Percentiles rank a stretch among this genome's conserved stretches.
These are phyloP conservation scores for Candida manassasensis DNA, from an alignment of 805 yeast species.

Conservation along the genomic window DNA sequence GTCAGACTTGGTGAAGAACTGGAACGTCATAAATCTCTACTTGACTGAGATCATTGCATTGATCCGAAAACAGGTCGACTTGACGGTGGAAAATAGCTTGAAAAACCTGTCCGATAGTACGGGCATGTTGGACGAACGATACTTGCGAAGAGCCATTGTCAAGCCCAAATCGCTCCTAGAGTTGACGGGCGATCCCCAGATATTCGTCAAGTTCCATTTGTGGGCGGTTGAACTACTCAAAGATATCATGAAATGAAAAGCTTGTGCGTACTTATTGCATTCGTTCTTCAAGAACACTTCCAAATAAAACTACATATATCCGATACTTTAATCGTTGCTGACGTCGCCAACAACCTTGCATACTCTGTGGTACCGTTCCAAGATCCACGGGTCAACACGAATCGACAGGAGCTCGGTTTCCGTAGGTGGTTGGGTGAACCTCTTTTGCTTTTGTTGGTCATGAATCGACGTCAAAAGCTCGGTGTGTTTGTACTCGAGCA, in stretches of 20 bases:
- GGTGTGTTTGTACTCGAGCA: slow-evolving; percentile 17
- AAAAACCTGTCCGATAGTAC: slow-evolving; percentile 25
- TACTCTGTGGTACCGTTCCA: no score
- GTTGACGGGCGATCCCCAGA: slow-evolving; percentile 47
- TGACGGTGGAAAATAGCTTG: slow-evolving; percentile 9
- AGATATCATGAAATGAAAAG: slow-evolving; percentile 11
- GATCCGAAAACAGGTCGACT: slow-evolving; percentile 24
- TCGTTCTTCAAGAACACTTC: no score
- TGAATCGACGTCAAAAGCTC: slow-evolving; percentile 14
- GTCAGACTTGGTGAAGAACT: slow-evolving; percentile 45
- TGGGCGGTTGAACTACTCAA: slow-evolving; percentile 56
- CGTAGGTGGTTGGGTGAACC: not conserved
- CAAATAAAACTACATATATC: no score
- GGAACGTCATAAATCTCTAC: slow-evolving; percentile 46
- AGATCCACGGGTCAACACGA: slow-evolving; percentile 6
- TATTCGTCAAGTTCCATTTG: slow-evolving; percentile 55
- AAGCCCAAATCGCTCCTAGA: slow-evolving; percentile 54
- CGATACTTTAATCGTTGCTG: no score
- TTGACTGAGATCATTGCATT: slow-evolving; percentile 22
- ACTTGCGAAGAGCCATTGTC: slow-evolving; percentile 52
- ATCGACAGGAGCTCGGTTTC: not conserved
- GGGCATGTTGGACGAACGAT: slow-evolving; percentile 37
- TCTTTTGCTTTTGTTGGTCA: slow-evolving; percentile 10
- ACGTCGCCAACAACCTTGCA: no score
- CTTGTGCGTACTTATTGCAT: no score